Conservation (phyloP, 441 rosid genomes). For the Aleurites moluccanus region DNA sequence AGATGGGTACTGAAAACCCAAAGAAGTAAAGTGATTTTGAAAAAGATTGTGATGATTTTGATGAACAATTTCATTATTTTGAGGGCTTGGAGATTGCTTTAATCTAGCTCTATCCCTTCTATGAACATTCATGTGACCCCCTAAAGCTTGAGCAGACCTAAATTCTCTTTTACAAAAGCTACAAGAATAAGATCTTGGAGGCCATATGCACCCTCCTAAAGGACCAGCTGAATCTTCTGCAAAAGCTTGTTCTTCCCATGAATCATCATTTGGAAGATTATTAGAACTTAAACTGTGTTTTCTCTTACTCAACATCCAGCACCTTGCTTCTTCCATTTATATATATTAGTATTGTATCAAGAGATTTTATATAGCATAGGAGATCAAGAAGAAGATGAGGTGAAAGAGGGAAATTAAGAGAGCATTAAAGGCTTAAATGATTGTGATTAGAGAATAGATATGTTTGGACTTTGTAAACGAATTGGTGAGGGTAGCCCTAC, state of each 20-base stretch:
- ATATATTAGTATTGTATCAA: background rate
- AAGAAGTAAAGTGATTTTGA: constrained; percentile 37
- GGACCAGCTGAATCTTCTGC: constrained; percentile 86
- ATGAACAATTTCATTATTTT: constrained; percentile 29
- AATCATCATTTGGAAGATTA: constrained; percentile 39
- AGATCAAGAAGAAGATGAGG: constrained; percentile 1
- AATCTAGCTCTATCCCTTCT: constrained; percentile 95
- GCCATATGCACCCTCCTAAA: constrained; percentile 80
- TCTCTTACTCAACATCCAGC: constrained; percentile 53
- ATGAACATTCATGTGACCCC: constrained; percentile 98
- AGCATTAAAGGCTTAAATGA: constrained; percentile 6
- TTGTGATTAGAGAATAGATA: constrained; percentile 19
- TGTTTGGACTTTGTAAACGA: constrained; percentile 19
- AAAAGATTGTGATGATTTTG: constrained; percentile 26
- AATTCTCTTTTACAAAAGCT: constrained; percentile 92
- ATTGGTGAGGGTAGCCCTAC: constrained; percentile 38
- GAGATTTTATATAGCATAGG: constrained; percentile 14
- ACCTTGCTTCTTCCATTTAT: constrained; percentile 52
- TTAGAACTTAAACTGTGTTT: constrained; percentile 34
- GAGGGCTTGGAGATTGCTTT: constrained; percentile 55
- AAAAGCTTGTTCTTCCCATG: constrained; percentile 98
- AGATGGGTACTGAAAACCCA: constrained; percentile 42
- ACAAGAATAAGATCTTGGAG: constrained; percentile 96
- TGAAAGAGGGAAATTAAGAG: constrained; percentile 10
- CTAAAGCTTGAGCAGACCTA: constrained; percentile 96